These are phyloP conservation scores for Rubus idaeus DNA, from an alignment of 306 rosid genomes.

Conservation along the genomic window DNA sequence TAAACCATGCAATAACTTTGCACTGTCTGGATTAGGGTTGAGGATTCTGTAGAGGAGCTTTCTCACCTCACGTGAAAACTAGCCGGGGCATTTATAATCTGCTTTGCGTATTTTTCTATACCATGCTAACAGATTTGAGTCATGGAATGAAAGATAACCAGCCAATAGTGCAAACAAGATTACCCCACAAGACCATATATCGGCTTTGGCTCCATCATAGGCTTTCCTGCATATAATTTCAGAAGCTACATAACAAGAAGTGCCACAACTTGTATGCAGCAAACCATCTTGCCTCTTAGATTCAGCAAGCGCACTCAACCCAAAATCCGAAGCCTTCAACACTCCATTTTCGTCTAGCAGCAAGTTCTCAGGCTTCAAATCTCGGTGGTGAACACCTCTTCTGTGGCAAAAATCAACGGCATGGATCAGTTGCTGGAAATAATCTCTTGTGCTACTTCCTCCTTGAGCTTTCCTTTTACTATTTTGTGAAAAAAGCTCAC, in stretches of 20 bases:
- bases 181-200: conserved; percentile 64
- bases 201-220: conserved; percentile 64
- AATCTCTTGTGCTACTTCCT: conserved; percentile 43
- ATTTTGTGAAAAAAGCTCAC: conserved; percentile 48
- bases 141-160: conserved; percentile 46
- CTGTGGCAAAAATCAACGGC: conserved; percentile 63
- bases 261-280: conserved; percentile 54
- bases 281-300: conserved; percentile 40
- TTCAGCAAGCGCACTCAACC: conserved; percentile 52
- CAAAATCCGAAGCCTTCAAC: conserved; percentile 52
- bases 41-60: conserved; percentile 40
- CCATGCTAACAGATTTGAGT: conserved; percentile 40
- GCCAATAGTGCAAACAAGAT: conserved; percentile 53
- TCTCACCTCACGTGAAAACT: conserved; percentile 39
- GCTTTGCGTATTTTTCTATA: conserved; percentile 45
- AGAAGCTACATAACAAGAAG: conserved; percentile 61
- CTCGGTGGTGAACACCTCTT: conserved; percentile 61
- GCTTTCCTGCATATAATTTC: conserved; percentile 45
- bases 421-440: conserved; percentile 47
- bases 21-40: conserved; percentile 47
- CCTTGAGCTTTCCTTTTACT: conserved; percentile 47
- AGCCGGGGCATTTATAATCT: conserved; percentile 44
- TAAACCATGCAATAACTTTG: conserved; percentile 41
- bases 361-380: conserved; percentile 58
- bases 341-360: conserved; percentile 51